A percentile compares a stretch with the other conserved stretches of the same genome.
These are phyloP conservation scores for Trifolium repens DNA, from an alignment of 306 rosid species.

Conservation along the genomic window DNA sequence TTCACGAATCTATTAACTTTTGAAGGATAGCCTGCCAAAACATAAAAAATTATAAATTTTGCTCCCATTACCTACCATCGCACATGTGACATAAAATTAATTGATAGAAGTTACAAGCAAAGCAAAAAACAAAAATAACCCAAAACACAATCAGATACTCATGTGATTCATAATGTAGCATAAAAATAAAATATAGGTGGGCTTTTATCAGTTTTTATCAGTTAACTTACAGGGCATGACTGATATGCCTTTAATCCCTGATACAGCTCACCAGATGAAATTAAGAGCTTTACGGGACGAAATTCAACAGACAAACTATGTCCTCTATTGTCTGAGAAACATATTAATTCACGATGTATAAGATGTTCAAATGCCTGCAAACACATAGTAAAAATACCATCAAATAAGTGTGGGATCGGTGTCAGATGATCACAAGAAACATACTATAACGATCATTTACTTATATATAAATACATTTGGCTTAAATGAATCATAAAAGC, in stretches of 20 bases:
- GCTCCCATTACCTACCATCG: constrained; percentile 15
- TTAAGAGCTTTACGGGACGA: constrained; percentile 77
- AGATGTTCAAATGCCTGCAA: constrained; percentile 96
- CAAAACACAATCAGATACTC: constrained; percentile 17
- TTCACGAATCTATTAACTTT: constrained; percentile 60
- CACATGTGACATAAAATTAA: constrained; percentile 3
- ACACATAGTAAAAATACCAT: constrained; percentile 20
- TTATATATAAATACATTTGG: constrained; percentile 11
- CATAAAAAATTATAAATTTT: constrained; percentile 38
- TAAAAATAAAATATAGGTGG: not conserved
- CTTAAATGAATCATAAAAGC: constrained; percentile 23
- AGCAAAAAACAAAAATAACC: constrained; percentile 19
- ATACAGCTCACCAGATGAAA: constrained; percentile 66
- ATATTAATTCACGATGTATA: constrained; percentile 68
- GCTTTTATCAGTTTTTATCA: constrained; percentile 8
- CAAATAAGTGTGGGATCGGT: constrained; percentile 14
- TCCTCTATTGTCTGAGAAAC: constrained; percentile 77
- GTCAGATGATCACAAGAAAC: not conserved
- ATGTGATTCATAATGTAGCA: constrained; percentile 21
- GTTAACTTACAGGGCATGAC: constrained; percentile 80
- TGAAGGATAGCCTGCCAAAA: constrained; percentile 67
- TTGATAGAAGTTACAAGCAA: constrained; percentile 10
- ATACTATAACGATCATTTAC: constrained; percentile 27
- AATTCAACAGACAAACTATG: constrained; percentile 70
- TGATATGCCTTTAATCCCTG: constrained; percentile 67